These are phyloP conservation scores for Nemania bipapillata DNA, from an alignment of 2,329 filamentous ascomycete genomes.

Conservation along the genomic window DNA sequence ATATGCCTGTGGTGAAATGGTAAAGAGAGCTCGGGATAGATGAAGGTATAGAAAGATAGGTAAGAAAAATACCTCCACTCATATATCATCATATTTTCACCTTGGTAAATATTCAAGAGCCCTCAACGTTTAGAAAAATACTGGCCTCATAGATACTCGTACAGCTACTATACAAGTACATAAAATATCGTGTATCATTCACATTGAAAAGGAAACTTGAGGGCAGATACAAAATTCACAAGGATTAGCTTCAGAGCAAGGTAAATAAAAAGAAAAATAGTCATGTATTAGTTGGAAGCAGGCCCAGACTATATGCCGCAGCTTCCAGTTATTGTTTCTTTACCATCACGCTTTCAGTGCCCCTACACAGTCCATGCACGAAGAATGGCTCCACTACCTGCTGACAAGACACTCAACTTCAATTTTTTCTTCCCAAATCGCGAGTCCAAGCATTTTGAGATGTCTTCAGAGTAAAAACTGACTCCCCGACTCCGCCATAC, in stretches of 20 bases:
- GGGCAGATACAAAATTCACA: too few relatives aligned
- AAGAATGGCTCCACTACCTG: conserved; percentile 15
- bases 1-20: background rate
- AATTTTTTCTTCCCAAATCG: conserved; percentile 5
- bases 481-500: conserved; percentile 8
- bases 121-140: too few relatives aligned
- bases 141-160: too few relatives aligned
- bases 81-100: background rate
- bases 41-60: background rate
- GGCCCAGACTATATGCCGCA: conserved; percentile 17
- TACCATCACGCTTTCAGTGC: conserved; percentile 16
- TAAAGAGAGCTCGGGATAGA: background rate
- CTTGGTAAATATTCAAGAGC: too few relatives aligned
- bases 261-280: conserved; percentile 34
- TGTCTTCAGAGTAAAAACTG: conserved; percentile 7
- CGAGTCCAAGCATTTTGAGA: conserved; percentile 19
- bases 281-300: conserved; percentile 36
- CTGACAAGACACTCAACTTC: conserved; percentile 2
- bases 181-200: too few relatives aligned
- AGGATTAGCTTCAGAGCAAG: too few relatives aligned
- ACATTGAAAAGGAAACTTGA: too few relatives aligned
- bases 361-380: conserved; percentile 4
- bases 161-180: too few relatives aligned
- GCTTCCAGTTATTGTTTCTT: conserved; percentile 20
- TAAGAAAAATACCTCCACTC: background rate